Evolutionary conservation across 2,329 filamentous ascomycete species (phyloP).

Genomic region (Fusarium chuoi): DNA sequence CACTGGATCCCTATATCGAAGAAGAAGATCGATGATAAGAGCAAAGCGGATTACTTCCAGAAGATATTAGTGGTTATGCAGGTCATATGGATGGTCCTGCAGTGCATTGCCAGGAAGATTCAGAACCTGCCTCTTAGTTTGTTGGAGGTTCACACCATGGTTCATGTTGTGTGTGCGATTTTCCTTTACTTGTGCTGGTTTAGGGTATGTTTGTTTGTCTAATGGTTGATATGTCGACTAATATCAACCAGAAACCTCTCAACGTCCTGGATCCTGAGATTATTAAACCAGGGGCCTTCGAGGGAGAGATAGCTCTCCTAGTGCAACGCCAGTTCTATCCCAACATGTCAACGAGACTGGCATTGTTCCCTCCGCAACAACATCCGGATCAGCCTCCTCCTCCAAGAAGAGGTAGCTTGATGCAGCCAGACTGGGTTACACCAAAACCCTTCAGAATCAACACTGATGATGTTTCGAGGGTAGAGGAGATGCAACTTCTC

Average conservation of each 20-base stretch:
- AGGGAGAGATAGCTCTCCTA: neutral
- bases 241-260: constrained; percentile 28
- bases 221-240: neutral
- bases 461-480: neutral
- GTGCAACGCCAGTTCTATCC: neutral
- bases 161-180: constrained; percentile 33
- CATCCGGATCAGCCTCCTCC: neutral
- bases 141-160: constrained; percentile 48
- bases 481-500: neutral
- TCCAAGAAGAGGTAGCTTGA: neutral
- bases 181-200: constrained; percentile 38
- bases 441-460: neutral
- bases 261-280: constrained; percentile 5
- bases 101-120: constrained; percentile 47
- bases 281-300: neutral
- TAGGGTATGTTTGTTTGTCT: neutral
- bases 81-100: constrained; percentile 51
- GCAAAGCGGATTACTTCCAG: constrained; percentile 50
- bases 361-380: neutral
- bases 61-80: constrained; percentile 52
- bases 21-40: constrained; percentile 48
- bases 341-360: neutral
- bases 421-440: neutral
- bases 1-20: constrained; percentile 10
- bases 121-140: constrained; percentile 50